A percentile compares a stretch with the other conserved stretches of the same genome.
phyloP scores from a whole-genome alignment of 2,329 filamentous ascomycete genomes.

The Aspergillus fumigatus region DNA sequence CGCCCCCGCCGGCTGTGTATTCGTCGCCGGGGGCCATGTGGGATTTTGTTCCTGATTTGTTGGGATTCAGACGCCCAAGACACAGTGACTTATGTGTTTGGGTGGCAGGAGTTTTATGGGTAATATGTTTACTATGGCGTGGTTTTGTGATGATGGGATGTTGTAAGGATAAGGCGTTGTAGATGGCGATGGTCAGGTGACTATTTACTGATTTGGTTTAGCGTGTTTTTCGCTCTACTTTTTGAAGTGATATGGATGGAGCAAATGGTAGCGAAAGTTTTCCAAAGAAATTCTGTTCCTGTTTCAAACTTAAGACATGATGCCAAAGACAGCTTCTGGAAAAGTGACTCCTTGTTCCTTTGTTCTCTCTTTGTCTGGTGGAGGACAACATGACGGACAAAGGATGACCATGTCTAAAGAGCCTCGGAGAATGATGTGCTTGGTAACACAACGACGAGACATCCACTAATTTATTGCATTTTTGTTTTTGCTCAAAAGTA shows the following conservation, averaged over 20 bases:
- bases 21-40: slow-evolving; percentile 49
- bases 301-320: not conserved
- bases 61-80: not conserved
- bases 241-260: not conserved
- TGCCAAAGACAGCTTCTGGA: not conserved
- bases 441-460: not conserved
- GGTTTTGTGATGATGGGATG: slow-evolving; percentile 5
- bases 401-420: not conserved
- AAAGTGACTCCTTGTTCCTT: not conserved
- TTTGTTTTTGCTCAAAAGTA: not conserved
- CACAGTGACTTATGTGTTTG: not conserved
- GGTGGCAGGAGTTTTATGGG: not conserved
- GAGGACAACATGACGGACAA: not conserved
- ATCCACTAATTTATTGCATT: not conserved
- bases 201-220: not conserved
- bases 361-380: not conserved
- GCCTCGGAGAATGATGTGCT: not conserved
- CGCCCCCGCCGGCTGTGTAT: slow-evolving; percentile 63
- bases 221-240: not conserved
- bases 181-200: not conserved
- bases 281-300: not conserved
- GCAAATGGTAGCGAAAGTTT: not conserved
- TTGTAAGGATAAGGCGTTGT: not conserved
- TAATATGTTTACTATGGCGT: not conserved
- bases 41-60: not conserved